Base-by-base conservation (phyloP, 768 basidiomycete genomes). In the Leccinellum luteum region DNA sequence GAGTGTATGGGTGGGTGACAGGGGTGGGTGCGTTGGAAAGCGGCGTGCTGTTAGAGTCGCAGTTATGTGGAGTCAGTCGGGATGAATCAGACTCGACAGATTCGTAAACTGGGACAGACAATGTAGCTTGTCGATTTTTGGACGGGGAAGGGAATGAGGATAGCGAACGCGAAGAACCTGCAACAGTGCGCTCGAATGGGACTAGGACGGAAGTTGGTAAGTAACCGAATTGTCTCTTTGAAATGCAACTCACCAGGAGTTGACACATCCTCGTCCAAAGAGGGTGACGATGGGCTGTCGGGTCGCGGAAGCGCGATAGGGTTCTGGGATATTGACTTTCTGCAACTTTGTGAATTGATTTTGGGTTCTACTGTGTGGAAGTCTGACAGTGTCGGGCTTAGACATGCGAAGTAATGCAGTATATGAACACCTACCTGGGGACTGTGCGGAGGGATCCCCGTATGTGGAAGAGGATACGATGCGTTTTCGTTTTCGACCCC, bases 401-500 rank as follows among this genome's bases (percentile, higher is more conserved):
- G 60, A 54, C 14, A 38, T 7, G 35, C 43, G 30, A 55, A 7
- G n/a, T 5, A 43, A 60, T 34, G 45, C 27, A 58, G 25, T 1
- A 54, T 53, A 64, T 55, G 49, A 59, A 60, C 35, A 48, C 68
- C 55, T 52, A 68, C 67, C 68, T 68, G 48, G 58, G 28, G 61
- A 60, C 34, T 51, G 56, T 56, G 43, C 19, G 31, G 52, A 56
- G 41, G 51, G 50, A 43, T 43, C 32, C n/a, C 28, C 28, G 12
- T 10, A 58, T 27, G 54, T 31, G 9, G 68, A 30, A n/a, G 68
- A 64, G 4, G 69, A 66, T 32, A 49, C 15, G 21, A 61, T 57
- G 13, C 68, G 64, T 58, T 68, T 63, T 67, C 72, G 66, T 57
- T 65, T 63, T 47, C 59, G 54, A 55, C 64, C 56, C 28, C 51